Percentiles rank a stretch among this genome's conserved stretches.
phyloP scores from a whole-genome alignment of 768 basidiomycete genomes.

The Trametes gibbosa region DNA sequence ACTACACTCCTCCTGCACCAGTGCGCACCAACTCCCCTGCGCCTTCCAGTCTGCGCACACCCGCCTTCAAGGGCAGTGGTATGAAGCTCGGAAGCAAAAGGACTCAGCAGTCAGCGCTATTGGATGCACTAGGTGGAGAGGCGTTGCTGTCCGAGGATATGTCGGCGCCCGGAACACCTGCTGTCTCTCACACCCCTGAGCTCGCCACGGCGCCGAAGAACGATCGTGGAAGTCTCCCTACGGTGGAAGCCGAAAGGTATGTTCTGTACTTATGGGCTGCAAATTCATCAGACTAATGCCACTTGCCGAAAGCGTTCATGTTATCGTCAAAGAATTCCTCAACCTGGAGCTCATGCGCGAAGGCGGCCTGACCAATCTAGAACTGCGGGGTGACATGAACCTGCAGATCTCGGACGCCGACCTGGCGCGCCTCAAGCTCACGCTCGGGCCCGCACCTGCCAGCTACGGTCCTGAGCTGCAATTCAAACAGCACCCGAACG shows the following conservation, averaged over 20 bases:
- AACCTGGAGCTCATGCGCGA: slow-evolving; percentile 82
- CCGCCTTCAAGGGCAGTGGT: slow-evolving; percentile 89
- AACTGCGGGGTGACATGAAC: slow-evolving; percentile 94
- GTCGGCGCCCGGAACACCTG: slow-evolving; percentile 50
- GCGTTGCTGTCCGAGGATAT: slow-evolving; percentile 55
- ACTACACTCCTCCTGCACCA: slow-evolving; percentile 57
- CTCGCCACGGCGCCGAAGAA: slow-evolving; percentile 41
- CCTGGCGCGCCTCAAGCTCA: slow-evolving; percentile 68
- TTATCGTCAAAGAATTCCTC: slow-evolving; percentile 80
- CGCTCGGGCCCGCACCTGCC: slow-evolving; percentile 52
- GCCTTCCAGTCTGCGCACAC: slow-evolving; percentile 52
- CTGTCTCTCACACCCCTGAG: slow-evolving; percentile 45
- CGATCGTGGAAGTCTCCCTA: slow-evolving; percentile 64
- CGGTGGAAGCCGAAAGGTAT: slow-evolving; percentile 76
- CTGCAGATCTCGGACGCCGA: slow-evolving; percentile 77
- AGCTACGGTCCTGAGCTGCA: slow-evolving; percentile 72
- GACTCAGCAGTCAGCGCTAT: slow-evolving; percentile 81
- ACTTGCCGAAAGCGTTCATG: slow-evolving; percentile 63
- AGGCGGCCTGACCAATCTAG: slow-evolving; percentile 86
- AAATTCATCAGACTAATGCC: not conserved
- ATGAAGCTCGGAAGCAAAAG: slow-evolving; percentile 98
- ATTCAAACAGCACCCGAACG: slow-evolving; percentile 97
- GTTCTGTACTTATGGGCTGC: not conserved
- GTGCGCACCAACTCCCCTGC: slow-evolving; percentile 44
- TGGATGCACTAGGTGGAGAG: slow-evolving; percentile 86